Conservation (phyloP, 179 eudicot genomes). For the Monotropa hypopitys region DNA sequence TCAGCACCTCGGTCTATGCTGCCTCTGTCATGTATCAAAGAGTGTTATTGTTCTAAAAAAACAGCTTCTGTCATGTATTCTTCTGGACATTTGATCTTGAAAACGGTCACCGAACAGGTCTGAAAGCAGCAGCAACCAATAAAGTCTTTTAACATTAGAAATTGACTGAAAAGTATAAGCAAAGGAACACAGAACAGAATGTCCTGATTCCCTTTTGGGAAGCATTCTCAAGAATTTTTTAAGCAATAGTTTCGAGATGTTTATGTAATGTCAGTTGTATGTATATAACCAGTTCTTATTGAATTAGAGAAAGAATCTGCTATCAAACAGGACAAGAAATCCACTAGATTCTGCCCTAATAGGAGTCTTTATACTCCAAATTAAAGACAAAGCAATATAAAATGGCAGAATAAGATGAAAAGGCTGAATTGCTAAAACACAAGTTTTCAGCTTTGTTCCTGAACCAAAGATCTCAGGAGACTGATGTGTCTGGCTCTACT, state of each 20-base stretch:
- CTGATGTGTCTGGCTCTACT: conserved; percentile 19
- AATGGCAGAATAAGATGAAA: neutral
- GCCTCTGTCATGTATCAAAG: too few relatives aligned
- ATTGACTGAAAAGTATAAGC: too few relatives aligned
- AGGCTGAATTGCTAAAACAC: neutral
- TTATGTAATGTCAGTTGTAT: neutral
- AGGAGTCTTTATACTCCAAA: conserved; percentile 12
- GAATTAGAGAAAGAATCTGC: neutral
- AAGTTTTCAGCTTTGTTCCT: conserved; percentile 5
- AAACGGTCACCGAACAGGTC: neutral
- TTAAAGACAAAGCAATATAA: neutral
- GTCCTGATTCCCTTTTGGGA: neutral
- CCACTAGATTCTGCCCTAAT: conserved; percentile 8
- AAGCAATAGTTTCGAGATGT: neutral
- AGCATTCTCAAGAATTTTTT: neutral
- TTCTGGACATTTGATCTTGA: neutral
- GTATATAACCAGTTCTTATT: neutral
- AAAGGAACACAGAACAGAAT: neutral
- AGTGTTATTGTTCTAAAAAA: neutral
- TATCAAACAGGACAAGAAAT: neutral
- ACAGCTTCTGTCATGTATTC: neutral
- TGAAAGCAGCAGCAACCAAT: too few relatives aligned
- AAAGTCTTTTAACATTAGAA: too few relatives aligned
- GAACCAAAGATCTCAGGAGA: conserved; percentile 16
- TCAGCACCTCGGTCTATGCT: neutral